A percentile compares a stretch with the other conserved stretches of the same genome.
Conservation (phyloP, 371 early-diverging fungal species). For the Nematocida sp. region DNA sequence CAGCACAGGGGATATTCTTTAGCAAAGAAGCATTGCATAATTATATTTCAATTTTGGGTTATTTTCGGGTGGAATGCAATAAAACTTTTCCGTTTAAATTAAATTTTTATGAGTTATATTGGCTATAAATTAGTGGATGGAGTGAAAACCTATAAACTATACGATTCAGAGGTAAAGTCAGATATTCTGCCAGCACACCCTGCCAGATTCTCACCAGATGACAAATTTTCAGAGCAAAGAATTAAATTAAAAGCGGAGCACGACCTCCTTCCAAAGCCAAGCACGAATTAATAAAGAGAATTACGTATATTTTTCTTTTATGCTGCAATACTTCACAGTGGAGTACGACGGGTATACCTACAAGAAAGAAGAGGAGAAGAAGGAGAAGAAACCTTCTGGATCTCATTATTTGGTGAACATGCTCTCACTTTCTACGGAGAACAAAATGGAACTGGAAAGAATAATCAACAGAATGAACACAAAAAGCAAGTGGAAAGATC, state of each 20-base stretch:
- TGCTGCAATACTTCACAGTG: conserved; percentile 53
- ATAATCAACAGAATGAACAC: conserved; percentile 34
- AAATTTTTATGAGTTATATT: conserved; percentile 41
- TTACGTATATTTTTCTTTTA: conserved; percentile 48
- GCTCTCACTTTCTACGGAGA: not conserved
- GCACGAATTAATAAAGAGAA: conserved; percentile 9
- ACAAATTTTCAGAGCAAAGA: conserved; percentile 64
- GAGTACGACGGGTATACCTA: conserved; percentile 60
- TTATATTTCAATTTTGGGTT: too few relatives aligned
- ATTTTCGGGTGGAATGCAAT: too few relatives aligned
- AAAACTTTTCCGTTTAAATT: too few relatives aligned
- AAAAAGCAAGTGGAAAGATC: conserved; percentile 56
- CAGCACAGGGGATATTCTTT: too few relatives aligned
- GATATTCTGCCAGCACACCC: conserved; percentile 61
- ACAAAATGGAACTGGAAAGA: conserved; percentile 18
- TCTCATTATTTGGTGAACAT: conserved; percentile 19
- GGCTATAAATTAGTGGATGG: conserved; percentile 60
- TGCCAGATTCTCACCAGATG: conserved; percentile 67
- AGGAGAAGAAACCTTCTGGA: conserved; percentile 25
- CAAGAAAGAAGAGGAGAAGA: conserved; percentile 49
- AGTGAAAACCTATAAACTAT: conserved; percentile 62
- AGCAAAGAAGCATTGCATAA: too few relatives aligned
- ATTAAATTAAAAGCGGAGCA: conserved; percentile 64
- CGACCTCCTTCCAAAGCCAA: conserved; percentile 52
- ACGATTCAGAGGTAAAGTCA: conserved; percentile 45